A percentile compares a stretch with the other conserved stretches of the same genome.
These are phyloP conservation scores for Globisporangium alternatum DNA, from an alignment of 352 stramenopile genomes.

Conservation along the genomic window DNA sequence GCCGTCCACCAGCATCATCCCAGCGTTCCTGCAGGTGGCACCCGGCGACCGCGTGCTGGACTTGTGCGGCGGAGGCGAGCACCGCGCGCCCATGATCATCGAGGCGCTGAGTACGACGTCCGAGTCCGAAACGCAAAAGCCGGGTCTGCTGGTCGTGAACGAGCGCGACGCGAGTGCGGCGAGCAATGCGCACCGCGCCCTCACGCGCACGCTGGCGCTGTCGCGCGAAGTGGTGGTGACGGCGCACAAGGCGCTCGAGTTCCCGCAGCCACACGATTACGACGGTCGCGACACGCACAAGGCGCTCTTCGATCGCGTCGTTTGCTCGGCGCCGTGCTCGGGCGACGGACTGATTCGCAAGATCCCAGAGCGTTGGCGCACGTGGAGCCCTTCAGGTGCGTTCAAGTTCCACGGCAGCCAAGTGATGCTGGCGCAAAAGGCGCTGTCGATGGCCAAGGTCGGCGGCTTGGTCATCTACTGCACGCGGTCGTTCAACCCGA, in stretches of 20 bases:
- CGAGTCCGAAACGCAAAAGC: background rate
- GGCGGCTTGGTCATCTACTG: slow-evolving; percentile 66
- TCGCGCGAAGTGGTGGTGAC: slow-evolving; percentile 56
- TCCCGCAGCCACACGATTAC: slow-evolving; percentile 35
- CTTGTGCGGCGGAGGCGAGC: slow-evolving; percentile 65
- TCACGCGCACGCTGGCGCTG: slow-evolving; percentile 55
- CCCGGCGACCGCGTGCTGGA: slow-evolving; percentile 76
- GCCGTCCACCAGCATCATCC: slow-evolving; percentile 94
- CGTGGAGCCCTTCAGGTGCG: slow-evolving; percentile 53
- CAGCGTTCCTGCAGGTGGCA: slow-evolving; percentile 90
- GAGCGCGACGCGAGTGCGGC: slow-evolving; percentile 55
- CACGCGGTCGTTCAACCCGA: slow-evolving; percentile 78
- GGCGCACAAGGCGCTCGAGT: slow-evolving; percentile 70
- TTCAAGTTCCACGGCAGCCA: slow-evolving; percentile 58
- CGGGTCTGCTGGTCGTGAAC: slow-evolving; percentile 64
- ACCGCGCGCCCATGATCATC: slow-evolving; percentile 56
- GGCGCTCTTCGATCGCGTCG: slow-evolving; percentile 64
- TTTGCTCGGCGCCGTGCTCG: slow-evolving; percentile 76
- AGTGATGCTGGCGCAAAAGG: slow-evolving; percentile 79
- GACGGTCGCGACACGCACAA: slow-evolving; percentile 16
- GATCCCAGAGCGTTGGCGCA: slow-evolving; percentile 78
- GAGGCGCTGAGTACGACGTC: slow-evolving; percentile 23
- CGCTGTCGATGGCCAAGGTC: slow-evolving; percentile 41
- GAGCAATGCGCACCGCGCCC: slow-evolving; percentile 46
- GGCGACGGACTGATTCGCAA: slow-evolving; percentile 79